Percentiles rank a stretch among this genome's conserved stretches.
Evolutionary conservation across 371 early-diverging fungal species (phyloP).

Genomic region (Mycotypha africana): DNA sequence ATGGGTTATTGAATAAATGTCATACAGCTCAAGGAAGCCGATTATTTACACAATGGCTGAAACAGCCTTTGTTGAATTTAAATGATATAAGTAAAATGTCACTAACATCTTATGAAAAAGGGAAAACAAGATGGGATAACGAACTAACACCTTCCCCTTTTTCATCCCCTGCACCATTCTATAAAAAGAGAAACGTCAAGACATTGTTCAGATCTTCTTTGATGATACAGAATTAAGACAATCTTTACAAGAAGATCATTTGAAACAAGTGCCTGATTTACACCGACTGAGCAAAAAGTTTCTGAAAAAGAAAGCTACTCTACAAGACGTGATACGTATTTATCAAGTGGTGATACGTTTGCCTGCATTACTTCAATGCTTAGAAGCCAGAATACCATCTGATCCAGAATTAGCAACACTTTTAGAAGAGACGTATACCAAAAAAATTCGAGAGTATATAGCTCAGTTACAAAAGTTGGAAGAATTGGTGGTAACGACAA

Average conservation of each 20-base stretch:
- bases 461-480: conserved; percentile 10
- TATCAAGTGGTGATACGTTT: conserved; percentile 85
- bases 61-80: conserved; percentile 83
- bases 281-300: conserved; percentile 82
- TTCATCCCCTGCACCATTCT: too few species aligned
- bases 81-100: conserved; percentile 67
- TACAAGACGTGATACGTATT: conserved; percentile 86
- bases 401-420: conserved; percentile 17
- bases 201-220: conserved; percentile 72
- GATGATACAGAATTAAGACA: conserved; percentile 69
- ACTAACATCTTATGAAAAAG: too few species aligned
- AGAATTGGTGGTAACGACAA: conserved; percentile 80
- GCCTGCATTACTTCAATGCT: conserved; percentile 56
- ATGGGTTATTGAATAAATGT: conserved; percentile 86
- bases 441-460: conserved; percentile 4
- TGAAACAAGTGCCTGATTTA: conserved; percentile 85
- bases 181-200: too few species aligned
- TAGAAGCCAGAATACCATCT: conserved; percentile 43
- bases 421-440: conserved; percentile 17
- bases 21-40: conserved; percentile 89
- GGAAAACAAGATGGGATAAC: background rate
- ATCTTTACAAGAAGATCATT: conserved; percentile 65
- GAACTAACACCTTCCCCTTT: background rate
- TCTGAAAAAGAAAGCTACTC: conserved; percentile 68
- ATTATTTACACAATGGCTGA: conserved; percentile 88